These are phyloP conservation scores for Penicillium psychrosexuale DNA, from an alignment of 2,329 filamentous ascomycete genomes.

Conservation along the genomic window DNA sequence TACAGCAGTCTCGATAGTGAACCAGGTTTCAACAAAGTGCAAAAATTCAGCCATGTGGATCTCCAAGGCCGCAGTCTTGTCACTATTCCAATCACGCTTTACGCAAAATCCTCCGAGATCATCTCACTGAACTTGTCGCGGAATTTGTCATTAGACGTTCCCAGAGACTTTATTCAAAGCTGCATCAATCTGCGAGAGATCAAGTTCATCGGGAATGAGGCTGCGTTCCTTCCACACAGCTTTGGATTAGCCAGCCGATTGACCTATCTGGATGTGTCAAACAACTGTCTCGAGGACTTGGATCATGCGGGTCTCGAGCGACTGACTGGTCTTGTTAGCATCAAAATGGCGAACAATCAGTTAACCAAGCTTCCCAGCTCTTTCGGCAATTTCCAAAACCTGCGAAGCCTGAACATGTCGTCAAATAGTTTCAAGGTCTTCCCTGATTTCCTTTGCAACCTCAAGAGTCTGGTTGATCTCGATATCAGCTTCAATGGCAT, in stretches of 20 bases:
- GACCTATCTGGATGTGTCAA: conserved; percentile 89
- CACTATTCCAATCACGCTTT: conserved; percentile 91
- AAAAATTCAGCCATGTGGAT: conserved; percentile 93
- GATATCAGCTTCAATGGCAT: conserved; percentile 98
- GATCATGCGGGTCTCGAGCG: conserved; percentile 78
- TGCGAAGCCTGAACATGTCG: conserved; percentile 85
- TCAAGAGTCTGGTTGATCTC: conserved; percentile 82
- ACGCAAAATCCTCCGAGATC: conserved; percentile 87
- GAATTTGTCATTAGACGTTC: conserved; percentile 87
- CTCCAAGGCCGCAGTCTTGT: conserved; percentile 84
- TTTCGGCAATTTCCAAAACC: conserved; percentile 73
- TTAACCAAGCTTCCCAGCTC: conserved; percentile 74
- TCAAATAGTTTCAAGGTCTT: conserved; percentile 89
- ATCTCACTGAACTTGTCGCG: conserved; percentile 91
- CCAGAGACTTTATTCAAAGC: conserved; percentile 92
- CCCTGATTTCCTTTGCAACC: conserved; percentile 76
- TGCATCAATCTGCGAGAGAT: conserved; percentile 91
- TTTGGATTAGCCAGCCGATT: conserved; percentile 75
- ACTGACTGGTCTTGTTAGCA: conserved; percentile 73
- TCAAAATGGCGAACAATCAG: conserved; percentile 92
- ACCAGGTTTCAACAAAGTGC: conserved; percentile 73
- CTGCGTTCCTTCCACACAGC: conserved; percentile 77
- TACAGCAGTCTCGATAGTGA: conserved; percentile 70
- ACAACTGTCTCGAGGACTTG: conserved; percentile 84
- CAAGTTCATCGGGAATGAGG: conserved; percentile 93